A percentile compares a stretch with the other conserved stretches of the same genome.
These are phyloP conservation scores for Citrus inodora DNA, from an alignment of 345 rosid genomes.

Conservation along the genomic window DNA sequence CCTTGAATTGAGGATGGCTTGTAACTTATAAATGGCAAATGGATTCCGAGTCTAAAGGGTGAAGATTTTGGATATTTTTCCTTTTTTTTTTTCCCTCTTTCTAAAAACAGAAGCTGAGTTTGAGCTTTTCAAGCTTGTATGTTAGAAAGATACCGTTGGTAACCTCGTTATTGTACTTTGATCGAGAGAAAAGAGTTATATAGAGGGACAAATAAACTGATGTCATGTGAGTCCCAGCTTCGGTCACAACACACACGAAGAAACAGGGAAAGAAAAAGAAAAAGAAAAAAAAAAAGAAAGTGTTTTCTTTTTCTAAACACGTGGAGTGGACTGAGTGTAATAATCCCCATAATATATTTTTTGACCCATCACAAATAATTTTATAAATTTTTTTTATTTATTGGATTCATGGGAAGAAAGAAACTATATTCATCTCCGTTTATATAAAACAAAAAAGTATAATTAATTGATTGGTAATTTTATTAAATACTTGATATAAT, in stretches of 20 bases:
- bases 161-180: neutral
- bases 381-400: neutral
- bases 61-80: conserved; percentile 3
- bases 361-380: neutral
- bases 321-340: conserved; percentile 34
- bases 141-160: neutral
- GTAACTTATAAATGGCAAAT: neutral
- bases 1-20: conserved; percentile 35
- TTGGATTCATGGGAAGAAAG: neutral
- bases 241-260: neutral
- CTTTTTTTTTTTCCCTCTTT: conserved; percentile 3
- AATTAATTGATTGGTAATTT: too few species aligned
- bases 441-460: too few species aligned
- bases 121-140: neutral
- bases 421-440: neutral
- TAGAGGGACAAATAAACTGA: neutral
- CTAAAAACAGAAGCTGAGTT: neutral
- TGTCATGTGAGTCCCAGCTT: too few species aligned
- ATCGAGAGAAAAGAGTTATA: neutral
- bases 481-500: too few species aligned
- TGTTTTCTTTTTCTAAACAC: conserved; percentile 35
- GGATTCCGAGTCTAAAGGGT: conserved; percentile 7
- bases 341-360: neutral
- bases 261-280: neutral
- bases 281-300: neutral